Evolutionary conservation across 495 filamentous ascomycete species (phyloP).

Genomic region (Mycothermus thermophilus): DNA sequence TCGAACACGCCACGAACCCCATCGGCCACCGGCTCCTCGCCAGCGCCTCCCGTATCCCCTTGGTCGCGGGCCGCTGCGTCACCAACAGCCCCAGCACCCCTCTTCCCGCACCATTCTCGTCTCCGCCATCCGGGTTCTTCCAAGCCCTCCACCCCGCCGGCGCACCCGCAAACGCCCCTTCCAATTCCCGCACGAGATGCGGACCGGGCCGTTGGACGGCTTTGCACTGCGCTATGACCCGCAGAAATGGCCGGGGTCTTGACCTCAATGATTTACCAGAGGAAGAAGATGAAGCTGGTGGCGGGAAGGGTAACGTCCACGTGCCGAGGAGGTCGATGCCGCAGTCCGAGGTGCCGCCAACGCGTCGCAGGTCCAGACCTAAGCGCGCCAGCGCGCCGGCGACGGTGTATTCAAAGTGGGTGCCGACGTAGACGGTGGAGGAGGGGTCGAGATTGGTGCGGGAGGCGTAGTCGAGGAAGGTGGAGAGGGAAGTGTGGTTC

Average conservation of each 20-base stretch:
- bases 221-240: constrained; percentile 76
- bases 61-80: constrained; percentile 33
- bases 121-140: no score
- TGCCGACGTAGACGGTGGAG: constrained; percentile 48
- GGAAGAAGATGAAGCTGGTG: constrained; percentile 5
- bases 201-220: constrained; percentile 45
- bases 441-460: constrained; percentile 36
- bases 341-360: constrained; percentile 59
- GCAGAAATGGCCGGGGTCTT: constrained; percentile 41
- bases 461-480: constrained; percentile 59
- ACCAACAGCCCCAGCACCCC: constrained; percentile 51
- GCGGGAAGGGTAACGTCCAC: constrained; percentile 47
- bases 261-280: no score
- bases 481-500: constrained; percentile 51
- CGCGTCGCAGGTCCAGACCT: constrained; percentile 53
- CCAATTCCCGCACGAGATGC: constrained; percentile 63
- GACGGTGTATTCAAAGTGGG: constrained; percentile 60
- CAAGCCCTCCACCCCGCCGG: constrained; percentile 56
- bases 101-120: no score
- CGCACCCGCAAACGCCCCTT: constrained; percentile 61
- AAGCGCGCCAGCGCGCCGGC: constrained; percentile 44
- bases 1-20: constrained; percentile 38
- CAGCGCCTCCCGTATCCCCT: constrained; percentile 50
- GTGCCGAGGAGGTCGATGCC: constrained; percentile 78
- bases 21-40: constrained; percentile 52